These are phyloP conservation scores for Hondaea fermentalgiana DNA, from an alignment of 108 stramenopile species.

Conservation along the genomic window DNA sequence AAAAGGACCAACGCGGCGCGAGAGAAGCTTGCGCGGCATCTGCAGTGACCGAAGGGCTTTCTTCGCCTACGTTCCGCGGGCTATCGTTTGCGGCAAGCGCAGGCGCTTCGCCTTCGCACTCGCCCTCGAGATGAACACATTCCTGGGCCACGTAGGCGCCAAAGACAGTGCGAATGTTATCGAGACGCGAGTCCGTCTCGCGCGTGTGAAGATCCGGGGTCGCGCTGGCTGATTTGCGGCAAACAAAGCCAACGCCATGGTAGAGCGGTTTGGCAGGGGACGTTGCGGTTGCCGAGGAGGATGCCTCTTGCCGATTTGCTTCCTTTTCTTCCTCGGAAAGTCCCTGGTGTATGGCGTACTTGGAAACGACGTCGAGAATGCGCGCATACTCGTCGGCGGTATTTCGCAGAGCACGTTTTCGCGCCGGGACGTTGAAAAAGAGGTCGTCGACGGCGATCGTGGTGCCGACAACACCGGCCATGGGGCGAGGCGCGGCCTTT, in stretches of 20 bases:
- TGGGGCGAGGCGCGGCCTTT: conserved; percentile 54
- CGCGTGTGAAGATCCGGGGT: conserved; percentile 33
- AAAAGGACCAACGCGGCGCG: conserved; percentile 41
- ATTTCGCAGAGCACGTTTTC: conserved; percentile 61
- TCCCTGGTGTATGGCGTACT: conserved; percentile 79
- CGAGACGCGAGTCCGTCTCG: conserved; percentile 41
- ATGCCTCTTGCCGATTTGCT: neutral
- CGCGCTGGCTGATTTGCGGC: conserved; percentile 48
- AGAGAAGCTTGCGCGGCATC: neutral
- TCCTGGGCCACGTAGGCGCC: conserved; percentile 56
- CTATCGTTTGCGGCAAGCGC: neutral
- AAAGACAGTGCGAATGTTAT: conserved; percentile 66
- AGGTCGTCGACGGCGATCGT: conserved; percentile 79
- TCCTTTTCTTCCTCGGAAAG: neutral
- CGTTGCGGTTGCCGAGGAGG: neutral
- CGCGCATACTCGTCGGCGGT: conserved; percentile 71
- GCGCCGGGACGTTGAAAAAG: conserved; percentile 87
- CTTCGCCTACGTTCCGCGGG: neutral
- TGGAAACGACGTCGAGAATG: conserved; percentile 68
- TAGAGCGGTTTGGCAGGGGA: neutral
- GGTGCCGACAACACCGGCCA: conserved; percentile 79
- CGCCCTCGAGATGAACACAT: conserved; percentile 33
- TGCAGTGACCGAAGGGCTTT: neutral
- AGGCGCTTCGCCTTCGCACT: conserved; percentile 34
- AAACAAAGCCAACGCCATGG: conserved; percentile 70